Evolutionary conservation across 495 filamentous ascomycete species (phyloP).

Genomic region (Daldinia grandis): DNA sequence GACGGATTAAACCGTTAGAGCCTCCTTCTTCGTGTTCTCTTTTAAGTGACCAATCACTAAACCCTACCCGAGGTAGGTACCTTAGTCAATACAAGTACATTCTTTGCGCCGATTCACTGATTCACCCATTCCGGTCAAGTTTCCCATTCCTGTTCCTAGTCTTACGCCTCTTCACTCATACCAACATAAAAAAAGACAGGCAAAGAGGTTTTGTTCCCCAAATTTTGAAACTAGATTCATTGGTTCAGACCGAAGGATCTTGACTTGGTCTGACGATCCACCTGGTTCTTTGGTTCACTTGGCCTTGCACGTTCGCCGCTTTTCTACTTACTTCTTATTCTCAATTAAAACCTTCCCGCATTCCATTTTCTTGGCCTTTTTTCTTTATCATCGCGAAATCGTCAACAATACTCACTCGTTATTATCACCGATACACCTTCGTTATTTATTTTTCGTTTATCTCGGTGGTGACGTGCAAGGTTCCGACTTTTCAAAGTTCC

Average conservation of each 20-base stretch:
- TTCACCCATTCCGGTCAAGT: not conserved
- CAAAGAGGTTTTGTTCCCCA: slow-evolving; percentile 18
- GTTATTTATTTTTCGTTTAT: slow-evolving; percentile 17
- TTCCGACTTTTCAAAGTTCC: not conserved
- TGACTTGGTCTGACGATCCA: slow-evolving; percentile 24
- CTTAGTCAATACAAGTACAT: not conserved
- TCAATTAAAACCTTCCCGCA: slow-evolving; percentile 13
- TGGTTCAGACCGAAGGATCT: slow-evolving; percentile 33
- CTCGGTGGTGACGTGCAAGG: slow-evolving; percentile 15
- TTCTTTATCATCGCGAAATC: slow-evolving; percentile 9
- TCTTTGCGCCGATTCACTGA: not conserved
- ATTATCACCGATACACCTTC: slow-evolving; percentile 26
- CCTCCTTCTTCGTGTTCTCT: slow-evolving; percentile 19
- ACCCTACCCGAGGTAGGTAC: slow-evolving; percentile 2
- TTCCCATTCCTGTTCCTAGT: slow-evolving; percentile 39
- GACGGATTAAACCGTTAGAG: slow-evolving; percentile 11
- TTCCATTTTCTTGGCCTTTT: slow-evolving; percentile 22
- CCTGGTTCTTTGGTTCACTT: slow-evolving; percentile 15
- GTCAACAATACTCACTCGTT: slow-evolving; percentile 21
- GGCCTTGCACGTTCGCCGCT: slow-evolving; percentile 33
- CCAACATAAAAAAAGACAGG: slow-evolving; percentile 12
- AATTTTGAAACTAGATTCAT: slow-evolving; percentile 34
- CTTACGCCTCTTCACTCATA: slow-evolving; percentile 31
- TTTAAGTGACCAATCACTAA: slow-evolving; percentile 17
- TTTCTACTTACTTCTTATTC: slow-evolving; percentile 14